Evolutionary conservation across 805 yeast genomes (phyloP).

Genomic region (Saturnispora galanensis): DNA sequence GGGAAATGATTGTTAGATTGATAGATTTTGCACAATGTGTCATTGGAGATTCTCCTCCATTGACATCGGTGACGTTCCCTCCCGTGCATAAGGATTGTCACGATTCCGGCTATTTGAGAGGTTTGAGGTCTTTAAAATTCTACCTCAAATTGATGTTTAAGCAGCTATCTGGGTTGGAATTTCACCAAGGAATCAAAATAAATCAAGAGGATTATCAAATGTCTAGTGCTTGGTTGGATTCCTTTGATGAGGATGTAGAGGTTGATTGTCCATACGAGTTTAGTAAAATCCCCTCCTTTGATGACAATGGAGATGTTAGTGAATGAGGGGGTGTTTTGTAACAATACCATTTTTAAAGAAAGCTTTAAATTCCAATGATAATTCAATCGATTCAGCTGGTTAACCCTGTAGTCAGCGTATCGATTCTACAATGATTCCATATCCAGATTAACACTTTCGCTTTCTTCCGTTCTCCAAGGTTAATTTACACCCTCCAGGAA

Average conservation of each 20-base stretch:
- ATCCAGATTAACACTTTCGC: too few relatives aligned
- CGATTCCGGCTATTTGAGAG: conserved; percentile 81
- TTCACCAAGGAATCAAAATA: conserved; percentile 15
- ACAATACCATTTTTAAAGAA: background rate
- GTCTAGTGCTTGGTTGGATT: conserved; percentile 27
- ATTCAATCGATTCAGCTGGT: too few relatives aligned
- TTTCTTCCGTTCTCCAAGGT: too few relatives aligned
- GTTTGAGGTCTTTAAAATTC: conserved; percentile 59
- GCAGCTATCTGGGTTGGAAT: conserved; percentile 35
- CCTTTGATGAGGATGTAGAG: conserved; percentile 23
- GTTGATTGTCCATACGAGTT: conserved; percentile 18
- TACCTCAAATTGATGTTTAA: conserved; percentile 56
- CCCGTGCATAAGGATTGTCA: conserved; percentile 55
- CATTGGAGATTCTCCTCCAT: conserved; percentile 46
- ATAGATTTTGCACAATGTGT: conserved; percentile 96
- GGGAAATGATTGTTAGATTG: conserved; percentile 42
- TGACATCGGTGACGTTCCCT: conserved; percentile 47
- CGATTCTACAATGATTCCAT: too few relatives aligned
- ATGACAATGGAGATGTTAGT: conserved; percentile 21
- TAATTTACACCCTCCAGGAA: too few relatives aligned
- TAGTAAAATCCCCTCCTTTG: conserved; percentile 17
- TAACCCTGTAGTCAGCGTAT: too few relatives aligned
- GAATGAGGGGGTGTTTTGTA: conserved; percentile 11
- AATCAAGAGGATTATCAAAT: conserved; percentile 15
- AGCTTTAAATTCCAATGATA: too few relatives aligned